Percentiles rank a stretch among this genome's conserved stretches.
These are phyloP conservation scores for Paspalum notatum DNA, from an alignment of 176 grass and related monocot species.

Conservation along the genomic window DNA sequence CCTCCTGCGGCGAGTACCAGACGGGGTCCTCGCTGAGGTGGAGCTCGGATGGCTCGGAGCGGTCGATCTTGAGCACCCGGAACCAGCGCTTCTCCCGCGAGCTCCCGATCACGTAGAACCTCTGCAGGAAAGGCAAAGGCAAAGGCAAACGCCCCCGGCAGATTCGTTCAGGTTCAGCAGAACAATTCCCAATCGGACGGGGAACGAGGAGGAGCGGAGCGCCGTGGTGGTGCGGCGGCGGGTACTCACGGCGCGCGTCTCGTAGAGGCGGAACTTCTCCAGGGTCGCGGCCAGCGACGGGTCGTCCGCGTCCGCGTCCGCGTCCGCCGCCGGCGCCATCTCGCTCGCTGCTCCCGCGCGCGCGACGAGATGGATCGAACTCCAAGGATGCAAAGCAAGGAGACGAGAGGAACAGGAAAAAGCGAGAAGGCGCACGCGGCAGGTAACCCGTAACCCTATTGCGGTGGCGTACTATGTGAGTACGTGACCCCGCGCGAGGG, in stretches of 20 bases:
- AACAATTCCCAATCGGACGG: background rate
- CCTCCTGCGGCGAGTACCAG: slow-evolving; percentile 82
- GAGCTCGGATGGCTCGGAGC: slow-evolving; percentile 82
- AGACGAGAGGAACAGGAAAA: slow-evolving; percentile 3
- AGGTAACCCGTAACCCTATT: background rate
- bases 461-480: background rate
- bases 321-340: slow-evolving; percentile 38
- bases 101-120: slow-evolving; percentile 94
- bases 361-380: slow-evolving; percentile 15
- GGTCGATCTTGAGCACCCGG: slow-evolving; percentile 97
- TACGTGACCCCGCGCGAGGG: background rate
- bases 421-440: background rate
- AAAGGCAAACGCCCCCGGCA: no score
- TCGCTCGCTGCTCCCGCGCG: slow-evolving; percentile 5
- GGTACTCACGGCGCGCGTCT: slow-evolving; percentile 78
- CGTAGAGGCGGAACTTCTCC: slow-evolving; percentile 92
- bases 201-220: background rate
- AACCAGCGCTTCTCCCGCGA: slow-evolving; percentile 87
- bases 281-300: slow-evolving; percentile 56
- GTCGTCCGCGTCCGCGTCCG: slow-evolving; percentile 61
- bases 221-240: background rate
- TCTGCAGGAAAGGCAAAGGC: slow-evolving; percentile 42
- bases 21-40: slow-evolving; percentile 92
- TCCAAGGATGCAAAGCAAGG: background rate
- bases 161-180: background rate